Conservation (phyloP, 371 early-diverging fungal genomes). For the Circinella umbellata region DNA sequence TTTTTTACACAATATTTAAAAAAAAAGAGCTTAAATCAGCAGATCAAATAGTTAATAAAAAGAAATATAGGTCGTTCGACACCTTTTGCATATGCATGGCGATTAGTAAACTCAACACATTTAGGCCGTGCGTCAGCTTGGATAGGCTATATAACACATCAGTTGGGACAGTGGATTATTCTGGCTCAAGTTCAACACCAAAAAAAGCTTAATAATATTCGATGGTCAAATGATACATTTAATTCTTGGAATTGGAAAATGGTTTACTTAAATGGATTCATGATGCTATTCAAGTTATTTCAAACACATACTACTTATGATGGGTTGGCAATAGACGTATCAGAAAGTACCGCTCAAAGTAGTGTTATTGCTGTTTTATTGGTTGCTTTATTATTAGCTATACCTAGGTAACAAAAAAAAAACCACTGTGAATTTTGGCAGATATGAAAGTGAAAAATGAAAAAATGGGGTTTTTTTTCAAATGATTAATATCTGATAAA, state of each 20-base stretch:
- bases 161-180: constrained; percentile 43
- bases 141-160: constrained; percentile 39
- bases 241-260: constrained; percentile 52
- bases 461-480: too few species aligned
- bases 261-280: constrained; percentile 41
- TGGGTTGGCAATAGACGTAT: constrained; percentile 43
- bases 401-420: constrained; percentile 31
- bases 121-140: constrained; percentile 32
- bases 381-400: constrained; percentile 42
- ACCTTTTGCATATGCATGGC: constrained; percentile 52
- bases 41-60: too few species aligned
- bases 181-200: constrained; percentile 30
- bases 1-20: too few species aligned
- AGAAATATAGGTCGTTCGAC: constrained; percentile 33
- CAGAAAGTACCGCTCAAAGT: constrained; percentile 47
- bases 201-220: constrained; percentile 9
- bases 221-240: constrained; percentile 34
- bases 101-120: constrained; percentile 24
- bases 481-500: background rate
- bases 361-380: constrained; percentile 46
- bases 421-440: too few species aligned
- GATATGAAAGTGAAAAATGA: background rate
- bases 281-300: constrained; percentile 38
- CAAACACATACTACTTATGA: constrained; percentile 44
- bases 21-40: too few species aligned